Percentiles rank a stretch among this genome's conserved stretches.
Conservation (phyloP, 2,329 filamentous ascomycete species). For the Colletotrichum sp. region DNA sequence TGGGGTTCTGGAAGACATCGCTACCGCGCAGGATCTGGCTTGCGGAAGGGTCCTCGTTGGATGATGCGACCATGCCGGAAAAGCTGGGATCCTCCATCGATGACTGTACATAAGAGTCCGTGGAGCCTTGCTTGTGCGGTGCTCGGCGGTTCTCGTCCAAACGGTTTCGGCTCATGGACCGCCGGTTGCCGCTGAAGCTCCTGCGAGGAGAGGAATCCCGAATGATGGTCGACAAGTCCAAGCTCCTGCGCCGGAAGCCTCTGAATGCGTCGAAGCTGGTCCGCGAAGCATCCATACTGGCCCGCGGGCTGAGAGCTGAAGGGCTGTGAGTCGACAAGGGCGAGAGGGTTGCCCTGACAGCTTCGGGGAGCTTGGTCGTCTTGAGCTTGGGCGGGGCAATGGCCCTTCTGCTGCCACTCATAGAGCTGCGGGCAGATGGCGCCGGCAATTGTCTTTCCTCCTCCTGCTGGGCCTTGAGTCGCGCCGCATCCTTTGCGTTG, state of each 20-base stretch:
- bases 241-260: slow-evolving; percentile 52
- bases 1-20: slow-evolving; percentile 85
- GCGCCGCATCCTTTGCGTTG: slow-evolving; percentile 26
- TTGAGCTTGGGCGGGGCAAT: slow-evolving; percentile 33
- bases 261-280: slow-evolving; percentile 60
- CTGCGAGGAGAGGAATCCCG: slow-evolving; percentile 53
- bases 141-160: slow-evolving; percentile 48
- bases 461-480: background rate
- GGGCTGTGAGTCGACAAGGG: slow-evolving; percentile 52
- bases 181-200: slow-evolving; percentile 67
- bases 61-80: slow-evolving; percentile 72
- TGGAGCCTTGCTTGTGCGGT: slow-evolving; percentile 64
- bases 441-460: background rate
- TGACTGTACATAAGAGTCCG: slow-evolving; percentile 76
- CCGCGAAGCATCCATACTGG: slow-evolving; percentile 57
- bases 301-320: slow-evolving; percentile 55
- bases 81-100: slow-evolving; percentile 75
- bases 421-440: slow-evolving; percentile 23
- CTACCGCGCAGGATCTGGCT: slow-evolving; percentile 90
- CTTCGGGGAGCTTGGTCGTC: slow-evolving; percentile 53
- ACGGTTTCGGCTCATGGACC: slow-evolving; percentile 55
- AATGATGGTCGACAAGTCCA: slow-evolving; percentile 52
- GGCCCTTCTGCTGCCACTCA: slow-evolving; percentile 11
- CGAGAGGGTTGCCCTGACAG: slow-evolving; percentile 66
- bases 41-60: slow-evolving; percentile 79